Evolutionary conservation across 1,139 yeast genomes (phyloP).

Genomic region (Yamadazyma buinensis): DNA sequence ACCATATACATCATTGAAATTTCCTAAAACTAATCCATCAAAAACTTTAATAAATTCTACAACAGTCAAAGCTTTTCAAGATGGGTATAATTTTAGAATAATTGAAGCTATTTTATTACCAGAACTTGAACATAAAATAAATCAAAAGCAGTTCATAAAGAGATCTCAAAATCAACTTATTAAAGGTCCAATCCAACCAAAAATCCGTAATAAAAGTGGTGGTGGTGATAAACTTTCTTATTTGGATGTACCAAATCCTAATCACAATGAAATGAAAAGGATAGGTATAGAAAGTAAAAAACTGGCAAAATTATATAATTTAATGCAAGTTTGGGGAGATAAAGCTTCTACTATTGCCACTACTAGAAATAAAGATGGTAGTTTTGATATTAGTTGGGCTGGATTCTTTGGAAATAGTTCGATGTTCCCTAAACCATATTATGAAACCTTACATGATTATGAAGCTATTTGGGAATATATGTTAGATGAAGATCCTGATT

Average conservation of each 20-base stretch:
- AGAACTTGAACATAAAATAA: slow-evolving; percentile 33
- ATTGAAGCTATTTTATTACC: slow-evolving; percentile 36
- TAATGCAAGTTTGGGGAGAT: slow-evolving; percentile 28
- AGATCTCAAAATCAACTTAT: slow-evolving; percentile 19
- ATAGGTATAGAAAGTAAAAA: slow-evolving; percentile 32
- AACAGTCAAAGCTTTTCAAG: slow-evolving; percentile 14
- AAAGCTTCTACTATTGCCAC: slow-evolving; percentile 8
- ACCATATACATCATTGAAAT: slow-evolving; percentile 22
- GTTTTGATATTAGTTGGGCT: slow-evolving; percentile 26
- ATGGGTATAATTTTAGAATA: slow-evolving; percentile 33
- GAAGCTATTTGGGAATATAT: slow-evolving; percentile 33
- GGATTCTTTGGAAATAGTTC: slow-evolving; percentile 27
- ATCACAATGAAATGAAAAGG: slow-evolving; percentile 17
- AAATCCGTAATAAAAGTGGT: slow-evolving; percentile 26
- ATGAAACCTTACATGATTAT: slow-evolving; percentile 22
- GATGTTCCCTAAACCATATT: slow-evolving; percentile 26
- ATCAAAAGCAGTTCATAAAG: slow-evolving; percentile 23
- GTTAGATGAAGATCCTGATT: slow-evolving; percentile 10
- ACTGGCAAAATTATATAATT: slow-evolving; percentile 22
- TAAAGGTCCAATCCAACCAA: slow-evolving; percentile 38
- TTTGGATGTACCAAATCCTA: slow-evolving; percentile 25
- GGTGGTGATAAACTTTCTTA: slow-evolving; percentile 29
- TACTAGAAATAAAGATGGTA: slow-evolving; percentile 17
- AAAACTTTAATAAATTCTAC: slow-evolving; percentile 13
- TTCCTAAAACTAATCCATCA: slow-evolving; percentile 7